Conservation (phyloP, 768 basidiomycete species). For the Mycena vitilis region DNA sequence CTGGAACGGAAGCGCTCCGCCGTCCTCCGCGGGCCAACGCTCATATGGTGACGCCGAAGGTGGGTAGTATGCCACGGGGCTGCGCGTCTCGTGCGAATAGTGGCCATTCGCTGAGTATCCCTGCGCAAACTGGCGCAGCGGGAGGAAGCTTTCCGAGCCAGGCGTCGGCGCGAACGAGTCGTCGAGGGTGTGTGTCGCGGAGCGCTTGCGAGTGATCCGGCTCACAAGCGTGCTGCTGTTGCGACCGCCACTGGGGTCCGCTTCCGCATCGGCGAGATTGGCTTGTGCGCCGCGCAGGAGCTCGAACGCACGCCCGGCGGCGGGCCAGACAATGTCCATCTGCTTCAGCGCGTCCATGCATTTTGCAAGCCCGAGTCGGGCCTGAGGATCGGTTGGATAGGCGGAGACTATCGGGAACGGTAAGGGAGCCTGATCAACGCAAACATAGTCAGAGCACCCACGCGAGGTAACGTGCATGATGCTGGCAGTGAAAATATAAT, state of each 20-base stretch:
- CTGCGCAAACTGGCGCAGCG: conserved; percentile 22
- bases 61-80: conserved; percentile 23
- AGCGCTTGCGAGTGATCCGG: conserved; percentile 60
- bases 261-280: conserved; percentile 41
- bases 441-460: conserved; percentile 51
- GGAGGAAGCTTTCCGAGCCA: conserved; percentile 7
- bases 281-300: conserved; percentile 75
- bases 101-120: conserved; percentile 21
- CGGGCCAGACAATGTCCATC: conserved; percentile 82
- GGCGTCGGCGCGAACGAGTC: conserved; percentile 39
- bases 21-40: conserved; percentile 53
- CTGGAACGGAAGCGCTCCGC: conserved; percentile 50
- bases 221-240: background rate
- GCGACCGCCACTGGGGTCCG: conserved; percentile 23
- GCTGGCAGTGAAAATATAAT: conserved; percentile 83
- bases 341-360: conserved; percentile 74
- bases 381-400: conserved; percentile 77
- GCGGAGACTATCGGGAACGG: conserved; percentile 60
- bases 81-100: conserved; percentile 9
- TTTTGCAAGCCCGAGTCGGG: conserved; percentile 68
- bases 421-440: conserved; percentile 6
- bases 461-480: conserved; percentile 83
- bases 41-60: conserved; percentile 46
- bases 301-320: conserved; percentile 78
- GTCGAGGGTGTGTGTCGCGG: conserved; percentile 63